Percentiles rank a stretch among this genome's conserved stretches.
These are phyloP conservation scores for Cyathus striatus DNA, from an alignment of 768 basidiomycete species.

Conservation along the genomic window DNA sequence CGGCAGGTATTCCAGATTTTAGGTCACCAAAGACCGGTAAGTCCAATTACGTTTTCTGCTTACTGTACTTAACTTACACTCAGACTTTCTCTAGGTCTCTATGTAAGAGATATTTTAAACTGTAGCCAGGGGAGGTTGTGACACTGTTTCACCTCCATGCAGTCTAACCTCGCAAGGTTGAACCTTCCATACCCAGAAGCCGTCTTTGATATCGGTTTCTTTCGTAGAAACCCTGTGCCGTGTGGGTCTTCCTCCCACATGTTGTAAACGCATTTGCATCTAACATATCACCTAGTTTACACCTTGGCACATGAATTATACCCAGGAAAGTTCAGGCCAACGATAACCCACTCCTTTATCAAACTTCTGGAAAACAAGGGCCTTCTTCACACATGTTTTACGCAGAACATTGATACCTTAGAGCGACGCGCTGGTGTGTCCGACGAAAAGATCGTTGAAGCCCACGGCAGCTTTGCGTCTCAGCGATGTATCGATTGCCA, in stretches of 20 bases:
- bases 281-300: conserved; percentile 80
- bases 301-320: conserved; percentile 90
- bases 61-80: not conserved
- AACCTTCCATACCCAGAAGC: conserved; percentile 92
- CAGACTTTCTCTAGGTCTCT: conserved; percentile 36
- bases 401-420: conserved; percentile 91
- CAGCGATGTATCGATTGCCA: conserved; percentile 81
- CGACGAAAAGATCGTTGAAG: conserved; percentile 75
- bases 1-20: conserved; percentile 88
- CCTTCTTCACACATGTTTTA: conserved; percentile 74
- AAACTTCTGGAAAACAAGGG: conserved; percentile 66
- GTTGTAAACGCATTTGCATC: too few species aligned
- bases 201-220: conserved; percentile 89
- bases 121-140: too few species aligned
- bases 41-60: conserved; percentile 12
- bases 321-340: conserved; percentile 87
- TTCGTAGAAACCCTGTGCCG: conserved; percentile 72
- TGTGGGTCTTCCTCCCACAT: conserved; percentile 38
- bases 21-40: conserved; percentile 79
- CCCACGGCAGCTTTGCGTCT: conserved; percentile 91
- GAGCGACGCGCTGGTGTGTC: conserved; percentile 83
- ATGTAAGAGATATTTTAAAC: too few species aligned
- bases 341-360: conserved; percentile 86
- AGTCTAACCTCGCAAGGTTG: conserved; percentile 75
- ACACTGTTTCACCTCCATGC: too few species aligned